phyloP scores from a whole-genome alignment of 371 early-diverging fungal genomes.

The Mortierella sp. region DNA sequence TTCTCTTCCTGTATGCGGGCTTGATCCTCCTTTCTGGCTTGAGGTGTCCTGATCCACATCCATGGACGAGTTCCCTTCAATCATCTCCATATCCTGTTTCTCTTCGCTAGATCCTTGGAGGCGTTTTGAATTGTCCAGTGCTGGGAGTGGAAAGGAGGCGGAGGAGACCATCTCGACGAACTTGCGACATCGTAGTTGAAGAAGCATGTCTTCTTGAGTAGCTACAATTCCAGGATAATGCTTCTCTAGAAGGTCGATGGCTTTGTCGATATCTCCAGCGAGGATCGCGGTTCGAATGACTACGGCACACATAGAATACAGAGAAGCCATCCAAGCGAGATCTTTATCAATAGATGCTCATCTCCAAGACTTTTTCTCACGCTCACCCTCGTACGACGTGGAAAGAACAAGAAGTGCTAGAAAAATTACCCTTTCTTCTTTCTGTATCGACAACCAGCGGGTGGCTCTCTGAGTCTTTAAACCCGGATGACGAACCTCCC shows the following conservation, averaged over 20 bases:
- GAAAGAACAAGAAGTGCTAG: no score
- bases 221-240: slow-evolving; percentile 73
- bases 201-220: slow-evolving; percentile 68
- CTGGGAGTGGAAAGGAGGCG: slow-evolving; percentile 42
- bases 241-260: slow-evolving; percentile 67
- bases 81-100: slow-evolving; percentile 28
- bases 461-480: slow-evolving; percentile 1
- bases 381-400: neutral
- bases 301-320: slow-evolving; percentile 32
- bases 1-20: neutral
- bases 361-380: no score
- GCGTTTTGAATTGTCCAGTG: slow-evolving; percentile 21
- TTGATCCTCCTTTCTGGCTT: neutral
- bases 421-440: slow-evolving; percentile 43
- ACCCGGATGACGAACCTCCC: neutral
- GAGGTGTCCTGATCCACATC: slow-evolving; percentile 57
- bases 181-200: slow-evolving; percentile 83
- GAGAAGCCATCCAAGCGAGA: neutral
- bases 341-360: no score
- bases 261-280: slow-evolving; percentile 77
- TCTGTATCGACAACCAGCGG: slow-evolving; percentile 27
- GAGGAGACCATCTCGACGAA: slow-evolving; percentile 84
- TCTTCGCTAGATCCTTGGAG: slow-evolving; percentile 51
- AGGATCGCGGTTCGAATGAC: slow-evolving; percentile 74
- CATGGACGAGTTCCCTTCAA: slow-evolving; percentile 11